phyloP scores from a whole-genome alignment of 257 asterid genomes.

The Solanum appendiculatum region DNA sequence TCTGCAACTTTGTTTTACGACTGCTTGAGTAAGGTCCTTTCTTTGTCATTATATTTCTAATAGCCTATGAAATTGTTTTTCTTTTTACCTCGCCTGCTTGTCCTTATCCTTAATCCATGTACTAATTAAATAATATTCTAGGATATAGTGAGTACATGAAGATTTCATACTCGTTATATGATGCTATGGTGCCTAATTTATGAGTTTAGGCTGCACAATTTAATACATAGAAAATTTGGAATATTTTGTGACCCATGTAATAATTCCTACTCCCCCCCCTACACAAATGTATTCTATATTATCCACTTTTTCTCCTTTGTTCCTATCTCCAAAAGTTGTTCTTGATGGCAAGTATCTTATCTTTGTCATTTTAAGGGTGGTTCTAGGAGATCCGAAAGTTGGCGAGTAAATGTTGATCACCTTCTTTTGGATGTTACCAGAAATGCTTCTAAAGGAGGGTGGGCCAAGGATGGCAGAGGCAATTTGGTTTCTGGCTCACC shows the following conservation, averaged over 20 bases:
- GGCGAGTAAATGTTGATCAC: constrained; percentile 63
- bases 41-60: neutral
- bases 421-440: constrained; percentile 58
- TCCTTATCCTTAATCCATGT: neutral
- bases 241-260: neutral
- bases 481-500: constrained; percentile 22
- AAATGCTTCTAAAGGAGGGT: constrained; percentile 56
- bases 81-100: neutral
- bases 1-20: neutral
- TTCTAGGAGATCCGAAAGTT: constrained; percentile 51
- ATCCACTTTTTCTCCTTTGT: neutral
- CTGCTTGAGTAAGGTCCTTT: neutral
- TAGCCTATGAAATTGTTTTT: neutral
- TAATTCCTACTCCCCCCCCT: neutral
- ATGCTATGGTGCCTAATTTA: neutral
- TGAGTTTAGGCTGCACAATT: neutral
- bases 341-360: neutral
- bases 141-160: neutral
- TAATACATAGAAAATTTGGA: neutral
- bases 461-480: constrained; percentile 33
- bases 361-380: constrained; percentile 45
- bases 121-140: neutral
- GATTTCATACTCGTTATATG: neutral
- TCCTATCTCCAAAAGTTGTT: neutral
- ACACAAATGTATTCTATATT: neutral